A percentile compares a stretch with the other conserved stretches of the same genome.
Conservation (phyloP, 768 basidiomycete genomes). For the Russula compacta region DNA sequence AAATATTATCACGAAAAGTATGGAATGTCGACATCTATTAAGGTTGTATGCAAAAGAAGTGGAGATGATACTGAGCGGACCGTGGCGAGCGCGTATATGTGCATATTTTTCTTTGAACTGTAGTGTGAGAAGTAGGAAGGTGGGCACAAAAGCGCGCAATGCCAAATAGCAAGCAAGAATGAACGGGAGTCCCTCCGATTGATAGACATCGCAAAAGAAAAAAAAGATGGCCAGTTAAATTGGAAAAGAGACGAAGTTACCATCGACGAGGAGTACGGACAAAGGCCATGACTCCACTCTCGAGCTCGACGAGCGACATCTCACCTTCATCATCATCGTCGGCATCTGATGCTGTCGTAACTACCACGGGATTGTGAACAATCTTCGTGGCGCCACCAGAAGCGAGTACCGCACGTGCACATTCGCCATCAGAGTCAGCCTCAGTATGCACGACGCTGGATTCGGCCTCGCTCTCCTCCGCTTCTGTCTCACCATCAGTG, state of each 20-base stretch:
- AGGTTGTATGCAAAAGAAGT: conserved; percentile 2
- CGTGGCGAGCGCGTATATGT: conserved; percentile 1
- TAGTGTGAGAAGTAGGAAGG: neutral
- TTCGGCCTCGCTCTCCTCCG: conserved; percentile 18
- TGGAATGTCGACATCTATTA: conserved; percentile 7
- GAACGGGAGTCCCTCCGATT: neutral
- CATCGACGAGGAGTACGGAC: conserved; percentile 14
- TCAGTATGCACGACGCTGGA: conserved; percentile 19
- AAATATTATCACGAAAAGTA: conserved; percentile 9
- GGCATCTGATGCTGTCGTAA: neutral
- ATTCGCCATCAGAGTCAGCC: conserved; percentile 16
- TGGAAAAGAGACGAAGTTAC: neutral
- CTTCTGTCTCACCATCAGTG: conserved; percentile 10
- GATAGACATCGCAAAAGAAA: neutral
- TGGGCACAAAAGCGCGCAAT: neutral
- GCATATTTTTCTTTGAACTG: neutral
- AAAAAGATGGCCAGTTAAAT: neutral
- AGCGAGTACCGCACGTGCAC: neutral
- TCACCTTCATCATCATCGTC: conserved; percentile 13
- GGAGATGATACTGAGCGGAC: neutral
- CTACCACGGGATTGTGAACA: neutral
- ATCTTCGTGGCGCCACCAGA: neutral
- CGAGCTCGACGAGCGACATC: conserved; percentile 19
- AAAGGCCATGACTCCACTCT: conserved; percentile 16
- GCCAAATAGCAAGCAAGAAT: neutral